Evolutionary conservation across 192 early-diverging fungal species (phyloP).

Genomic region (Umbelopsis vinacea): DNA sequence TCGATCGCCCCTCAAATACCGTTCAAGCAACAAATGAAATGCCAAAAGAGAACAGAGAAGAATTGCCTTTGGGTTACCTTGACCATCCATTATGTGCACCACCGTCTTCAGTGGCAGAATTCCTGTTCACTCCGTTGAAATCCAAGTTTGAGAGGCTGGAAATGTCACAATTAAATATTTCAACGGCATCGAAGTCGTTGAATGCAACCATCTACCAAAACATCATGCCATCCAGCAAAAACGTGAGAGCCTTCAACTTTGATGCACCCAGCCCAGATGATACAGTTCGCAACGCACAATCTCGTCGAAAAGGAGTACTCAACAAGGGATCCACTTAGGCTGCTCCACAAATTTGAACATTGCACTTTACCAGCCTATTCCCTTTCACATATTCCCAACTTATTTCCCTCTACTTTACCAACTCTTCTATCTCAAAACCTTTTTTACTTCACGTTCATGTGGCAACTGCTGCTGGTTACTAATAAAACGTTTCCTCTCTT

Average conservation of each 20-base stretch:
- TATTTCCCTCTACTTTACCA: background rate
- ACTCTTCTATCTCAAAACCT: background rate
- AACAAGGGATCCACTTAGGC: conserved; percentile 1
- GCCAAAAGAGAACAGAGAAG: background rate
- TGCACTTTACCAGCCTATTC: background rate
- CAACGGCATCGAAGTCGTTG: background rate
- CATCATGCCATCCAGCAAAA: background rate
- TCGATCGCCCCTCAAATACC: no score
- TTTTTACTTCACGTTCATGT: conserved; percentile 1
- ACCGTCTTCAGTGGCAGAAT: conserved; percentile 44
- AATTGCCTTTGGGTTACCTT: background rate
- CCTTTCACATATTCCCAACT: background rate
- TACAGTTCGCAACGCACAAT: conserved; percentile 65
- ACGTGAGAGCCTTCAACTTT: conserved; percentile 61
- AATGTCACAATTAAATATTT: background rate
- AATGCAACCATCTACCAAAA: background rate
- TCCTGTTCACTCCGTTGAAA: conserved; percentile 35
- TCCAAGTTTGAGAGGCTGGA: conserved; percentile 11
- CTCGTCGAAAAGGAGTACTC: conserved; percentile 33
- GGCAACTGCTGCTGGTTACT: conserved; percentile 2
- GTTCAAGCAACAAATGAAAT: no score
- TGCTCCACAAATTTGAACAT: background rate
- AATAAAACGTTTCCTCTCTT: conserved; percentile 19
- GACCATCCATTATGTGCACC: conserved; percentile 37
- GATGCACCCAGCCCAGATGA: conserved; percentile 86